Percentiles rank a stretch among this genome's conserved stretches.
phyloP scores from a whole-genome alignment of 2,329 filamentous ascomycete genomes.

The Nannizzia gypsea region DNA sequence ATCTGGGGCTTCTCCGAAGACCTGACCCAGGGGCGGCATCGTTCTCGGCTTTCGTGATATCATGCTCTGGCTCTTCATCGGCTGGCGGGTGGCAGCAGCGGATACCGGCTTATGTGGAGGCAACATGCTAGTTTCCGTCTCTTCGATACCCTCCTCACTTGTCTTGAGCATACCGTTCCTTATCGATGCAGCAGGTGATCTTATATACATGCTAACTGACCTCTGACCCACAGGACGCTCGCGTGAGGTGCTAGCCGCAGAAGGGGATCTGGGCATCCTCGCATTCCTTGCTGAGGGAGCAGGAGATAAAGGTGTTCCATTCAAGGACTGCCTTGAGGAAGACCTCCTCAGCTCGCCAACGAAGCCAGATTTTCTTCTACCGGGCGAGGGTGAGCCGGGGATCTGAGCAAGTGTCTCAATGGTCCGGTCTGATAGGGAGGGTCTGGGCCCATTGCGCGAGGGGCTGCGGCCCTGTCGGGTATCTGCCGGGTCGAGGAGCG shows the following conservation, averaged over 20 bases:
- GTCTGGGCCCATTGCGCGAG: conserved; percentile 13
- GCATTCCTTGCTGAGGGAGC: background rate
- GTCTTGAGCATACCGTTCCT: background rate
- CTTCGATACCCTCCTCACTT: background rate
- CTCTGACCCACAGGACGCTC: background rate
- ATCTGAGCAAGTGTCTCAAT: conserved; percentile 71
- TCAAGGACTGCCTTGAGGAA: conserved; percentile 20
- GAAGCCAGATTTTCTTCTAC: conserved; percentile 53
- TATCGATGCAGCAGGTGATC: background rate
- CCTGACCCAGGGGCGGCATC: conserved; percentile 42
- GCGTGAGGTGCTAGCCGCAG: background rate
- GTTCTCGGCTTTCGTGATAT: conserved; percentile 18
- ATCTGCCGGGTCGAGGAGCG: conserved; percentile 18
- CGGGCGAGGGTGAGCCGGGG: conserved; percentile 62
- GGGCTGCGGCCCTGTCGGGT: conserved; percentile 7
- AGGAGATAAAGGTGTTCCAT: background rate
- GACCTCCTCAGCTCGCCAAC: conserved; percentile 31
- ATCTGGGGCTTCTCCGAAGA: conserved; percentile 37
- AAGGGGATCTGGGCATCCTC: background rate
- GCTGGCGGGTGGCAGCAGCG: background rate
- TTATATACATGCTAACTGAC: conserved; percentile 4
- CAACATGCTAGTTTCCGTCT: background rate
- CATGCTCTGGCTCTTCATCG: background rate
- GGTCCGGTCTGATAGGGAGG: conserved; percentile 52
- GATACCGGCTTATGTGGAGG: background rate